Percentiles rank a stretch among this genome's conserved stretches.
These are phyloP conservation scores for Poa annua DNA, from an alignment of 176 grass and related monocot genomes.

Conservation along the genomic window DNA sequence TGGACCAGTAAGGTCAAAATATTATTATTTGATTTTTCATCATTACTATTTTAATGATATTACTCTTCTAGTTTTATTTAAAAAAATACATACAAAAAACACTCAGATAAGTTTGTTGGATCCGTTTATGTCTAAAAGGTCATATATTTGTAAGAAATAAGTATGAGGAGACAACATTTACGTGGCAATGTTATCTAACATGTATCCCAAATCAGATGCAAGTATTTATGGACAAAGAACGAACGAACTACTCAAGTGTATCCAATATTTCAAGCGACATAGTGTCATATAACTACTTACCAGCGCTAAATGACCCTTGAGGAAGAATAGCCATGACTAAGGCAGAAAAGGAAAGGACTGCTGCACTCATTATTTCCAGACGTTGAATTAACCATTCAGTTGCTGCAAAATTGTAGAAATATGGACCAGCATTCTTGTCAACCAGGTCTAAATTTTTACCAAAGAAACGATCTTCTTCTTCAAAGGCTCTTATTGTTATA, in stretches of 20 bases:
- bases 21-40: neutral
- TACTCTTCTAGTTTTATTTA: neutral
- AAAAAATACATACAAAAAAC: neutral
- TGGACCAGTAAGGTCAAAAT: neutral
- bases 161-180: neutral
- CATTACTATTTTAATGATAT: neutral
- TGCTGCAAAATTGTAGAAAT: slow-evolving; percentile 78
- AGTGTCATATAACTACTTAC: slow-evolving; percentile 44
- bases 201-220: no score
- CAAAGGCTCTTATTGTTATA: slow-evolving; percentile 85
- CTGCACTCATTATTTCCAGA: slow-evolving; percentile 74
- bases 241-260: neutral
- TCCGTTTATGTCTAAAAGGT: neutral
- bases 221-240: no score
- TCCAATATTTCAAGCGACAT: slow-evolving; percentile 24
- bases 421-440: slow-evolving; percentile 87
- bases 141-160: neutral
- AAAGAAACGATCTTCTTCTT: slow-evolving; percentile 89
- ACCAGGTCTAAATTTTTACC: slow-evolving; percentile 71
- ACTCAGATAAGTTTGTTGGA: slow-evolving; percentile 3
- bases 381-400: slow-evolving; percentile 92
- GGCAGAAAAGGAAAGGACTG: slow-evolving; percentile 75
- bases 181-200: no score
- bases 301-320: slow-evolving; percentile 73
- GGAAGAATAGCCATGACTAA: slow-evolving; percentile 84